Evolutionary conservation across 164 flowering plant species (phyloP), one percentile per base, ranked within the genome.

Genomic region (Kingdonia uniflora): DNA sequence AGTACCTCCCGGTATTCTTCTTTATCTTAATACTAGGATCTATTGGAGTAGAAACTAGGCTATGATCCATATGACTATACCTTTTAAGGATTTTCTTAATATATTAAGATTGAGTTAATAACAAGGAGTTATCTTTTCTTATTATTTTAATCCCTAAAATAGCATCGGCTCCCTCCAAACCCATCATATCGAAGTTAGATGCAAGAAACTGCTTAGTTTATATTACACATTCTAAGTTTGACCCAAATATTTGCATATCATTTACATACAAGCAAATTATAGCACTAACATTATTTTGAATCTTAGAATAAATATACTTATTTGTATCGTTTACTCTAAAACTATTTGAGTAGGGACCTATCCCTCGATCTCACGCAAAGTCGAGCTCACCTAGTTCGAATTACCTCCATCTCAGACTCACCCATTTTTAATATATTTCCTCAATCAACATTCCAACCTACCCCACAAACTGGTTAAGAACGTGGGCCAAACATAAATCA

Each of bases 151-250:
- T 43, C 19, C 21, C 20, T 3, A 43, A 16, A 11, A 43, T 43
- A 43, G 19, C 6, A 43, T 43, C 47, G 11, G 21, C 47, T 17
- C 19, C 47, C 6, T 22, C 47, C 6, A 43, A n/a, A 43, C 19
- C 47, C n/a, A 16, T 43, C 47, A 43, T 43, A 11, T 43, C 47
- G 19, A 43, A 43, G 47, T 43, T 17, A 43, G 19, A 43, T n/a
- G 8, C 16, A 2, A 43, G 19, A 43, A 43, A 43, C 47, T 1
- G 7, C 11, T 43, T 43, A 16, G 47, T 43, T 43, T 43, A 19
- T 43, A 16, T 22, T 6, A 2, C 47, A 43, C 47, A 43, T 17
- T n/a, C 21, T 7, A 43, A 22, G 6, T n/a, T 43, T n/a, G 47
- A 11, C 11, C 21, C 1, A 2, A 43, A 43, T 4, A n/a, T 43